These are phyloP conservation scores for Fusarium zealandicum DNA, from an alignment of 2,329 filamentous ascomycete genomes.

Conservation along the genomic window DNA sequence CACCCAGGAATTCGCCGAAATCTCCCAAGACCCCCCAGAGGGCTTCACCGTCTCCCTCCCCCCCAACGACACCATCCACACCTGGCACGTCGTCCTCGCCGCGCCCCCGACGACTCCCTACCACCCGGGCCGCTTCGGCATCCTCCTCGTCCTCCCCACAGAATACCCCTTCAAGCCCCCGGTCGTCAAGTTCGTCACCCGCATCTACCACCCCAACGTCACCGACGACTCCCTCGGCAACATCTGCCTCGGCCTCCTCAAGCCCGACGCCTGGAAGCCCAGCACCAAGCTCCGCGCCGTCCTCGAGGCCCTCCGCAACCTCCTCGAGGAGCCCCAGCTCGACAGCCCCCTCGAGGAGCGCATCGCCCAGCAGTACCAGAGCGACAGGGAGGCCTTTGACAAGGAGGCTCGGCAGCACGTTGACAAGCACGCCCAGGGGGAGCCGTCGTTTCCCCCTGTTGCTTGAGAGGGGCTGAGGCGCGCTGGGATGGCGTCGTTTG, in stretches of 20 bases:
- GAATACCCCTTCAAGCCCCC: conserved; percentile 94
- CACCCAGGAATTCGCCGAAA: conserved; percentile 61
- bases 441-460: conserved; percentile 47
- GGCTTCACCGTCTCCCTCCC: conserved; percentile 58
- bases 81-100: conserved; percentile 58
- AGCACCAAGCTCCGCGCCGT: conserved; percentile 78
- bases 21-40: conserved; percentile 54
- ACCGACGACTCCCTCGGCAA: conserved; percentile 84
- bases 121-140: conserved; percentile 74
- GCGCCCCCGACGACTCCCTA: conserved; percentile 57
- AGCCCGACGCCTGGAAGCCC: conserved; percentile 91
- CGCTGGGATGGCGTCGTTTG: background rate
- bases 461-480: background rate
- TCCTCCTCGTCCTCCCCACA: conserved; percentile 75
- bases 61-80: conserved; percentile 57
- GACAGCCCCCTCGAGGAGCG: conserved; percentile 88
- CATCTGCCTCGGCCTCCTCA: conserved; percentile 86
- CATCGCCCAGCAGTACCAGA: conserved; percentile 85
- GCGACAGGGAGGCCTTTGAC: conserved; percentile 72
- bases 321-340: conserved; percentile 82
- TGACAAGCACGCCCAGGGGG: conserved; percentile 69
- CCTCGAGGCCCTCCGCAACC: conserved; percentile 75
- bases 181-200: conserved; percentile 79
- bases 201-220: conserved; percentile 95
- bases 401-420: conserved; percentile 79